Conservation (phyloP, 495 filamentous ascomycete genomes). For the Cudoniella acicularis region DNA sequence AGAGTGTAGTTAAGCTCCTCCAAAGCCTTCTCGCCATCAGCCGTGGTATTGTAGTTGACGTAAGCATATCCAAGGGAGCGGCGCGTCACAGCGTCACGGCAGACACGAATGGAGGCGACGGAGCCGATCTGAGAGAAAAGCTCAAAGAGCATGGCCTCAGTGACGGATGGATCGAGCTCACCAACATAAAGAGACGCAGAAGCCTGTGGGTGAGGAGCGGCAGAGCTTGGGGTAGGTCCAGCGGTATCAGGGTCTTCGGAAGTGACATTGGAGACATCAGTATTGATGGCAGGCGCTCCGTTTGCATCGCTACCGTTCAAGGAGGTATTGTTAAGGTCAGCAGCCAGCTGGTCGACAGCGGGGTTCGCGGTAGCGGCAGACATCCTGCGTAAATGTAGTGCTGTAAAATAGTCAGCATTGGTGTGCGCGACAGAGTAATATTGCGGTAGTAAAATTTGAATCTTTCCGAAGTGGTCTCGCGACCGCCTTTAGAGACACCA, state of each 20-base stretch:
- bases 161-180: constrained; percentile 95
- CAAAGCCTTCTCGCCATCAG: constrained; percentile 94
- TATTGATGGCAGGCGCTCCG: constrained; percentile 60
- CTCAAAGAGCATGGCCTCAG: constrained; percentile 99
- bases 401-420: constrained; percentile 15
- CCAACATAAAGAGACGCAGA: constrained; percentile 98
- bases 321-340: constrained; percentile 56
- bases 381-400: constrained; percentile 42
- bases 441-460: neutral
- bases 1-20: constrained; percentile 99
- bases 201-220: constrained; percentile 67
- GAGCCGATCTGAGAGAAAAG: constrained; percentile 99
- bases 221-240: constrained; percentile 66
- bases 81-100: constrained; percentile 97
- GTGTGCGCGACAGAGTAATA: neutral
- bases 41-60: constrained; percentile 98
- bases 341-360: constrained; percentile 69
- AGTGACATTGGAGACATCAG: constrained; percentile 53
- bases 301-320: constrained; percentile 61
- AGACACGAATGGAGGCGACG: constrained; percentile 98
- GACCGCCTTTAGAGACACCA: neutral
- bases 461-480: constrained; percentile 3
- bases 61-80: constrained; percentile 99
- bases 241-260: constrained; percentile 53
- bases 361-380: constrained; percentile 57